A percentile compares a stretch with the other conserved stretches of the same genome.
Conservation (phyloP, 225 moss, liverwort and hornwort species). For the Marchantia paleacea region DNA sequence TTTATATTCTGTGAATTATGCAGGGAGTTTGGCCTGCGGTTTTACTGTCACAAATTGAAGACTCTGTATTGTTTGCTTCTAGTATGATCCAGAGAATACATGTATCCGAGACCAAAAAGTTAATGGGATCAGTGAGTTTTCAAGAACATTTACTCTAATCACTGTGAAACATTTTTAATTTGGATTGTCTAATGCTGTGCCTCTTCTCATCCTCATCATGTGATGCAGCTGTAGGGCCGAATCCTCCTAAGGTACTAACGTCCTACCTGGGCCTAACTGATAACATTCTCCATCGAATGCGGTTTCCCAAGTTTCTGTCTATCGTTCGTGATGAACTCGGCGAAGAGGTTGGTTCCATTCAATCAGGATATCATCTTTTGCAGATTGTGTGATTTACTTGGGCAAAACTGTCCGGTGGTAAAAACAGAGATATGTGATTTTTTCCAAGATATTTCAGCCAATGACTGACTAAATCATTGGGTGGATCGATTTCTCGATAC, state of each 20-base stretch:
- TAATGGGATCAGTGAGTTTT: not conserved
- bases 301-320: slow-evolving; percentile 87
- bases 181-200: too few relatives aligned
- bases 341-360: slow-evolving; percentile 52
- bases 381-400: not conserved
- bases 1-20: too few relatives aligned
- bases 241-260: slow-evolving; percentile 53
- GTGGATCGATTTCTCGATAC: not conserved
- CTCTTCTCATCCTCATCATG: not conserved
- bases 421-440: not conserved
- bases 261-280: slow-evolving; percentile 67
- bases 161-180: too few relatives aligned
- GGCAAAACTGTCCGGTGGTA: not conserved
- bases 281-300: slow-evolving; percentile 80
- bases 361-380: not conserved
- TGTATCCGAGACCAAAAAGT: not conserved
- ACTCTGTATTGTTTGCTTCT: not conserved
- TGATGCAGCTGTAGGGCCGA: slow-evolving; percentile 58
- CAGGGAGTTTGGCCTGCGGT: too few relatives aligned
- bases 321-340: slow-evolving; percentile 72
- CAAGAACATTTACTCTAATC: too few relatives aligned
- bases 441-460: not conserved
- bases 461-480: not conserved
- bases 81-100: not conserved
- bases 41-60: too few relatives aligned